Conservation (phyloP, 768 basidiomycete species). For the Macrolepiota fuliginosa region DNA sequence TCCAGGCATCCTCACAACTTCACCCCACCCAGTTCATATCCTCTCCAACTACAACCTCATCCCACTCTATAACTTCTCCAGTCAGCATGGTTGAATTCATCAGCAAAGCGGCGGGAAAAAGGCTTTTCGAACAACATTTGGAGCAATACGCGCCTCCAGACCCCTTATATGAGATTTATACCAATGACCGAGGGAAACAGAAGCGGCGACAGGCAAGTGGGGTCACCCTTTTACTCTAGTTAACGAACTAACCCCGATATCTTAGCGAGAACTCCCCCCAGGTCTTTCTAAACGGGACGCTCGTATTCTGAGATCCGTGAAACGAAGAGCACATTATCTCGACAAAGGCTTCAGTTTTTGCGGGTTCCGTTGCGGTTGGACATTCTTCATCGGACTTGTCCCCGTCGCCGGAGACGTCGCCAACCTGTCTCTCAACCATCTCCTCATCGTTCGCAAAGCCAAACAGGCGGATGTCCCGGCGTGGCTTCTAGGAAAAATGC, state of each 20-base stretch:
- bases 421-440: conserved; percentile 65
- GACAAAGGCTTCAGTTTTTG: conserved; percentile 84
- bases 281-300: conserved; percentile 78
- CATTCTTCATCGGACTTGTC: conserved; percentile 75
- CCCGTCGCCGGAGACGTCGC: conserved; percentile 69
- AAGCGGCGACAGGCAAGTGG: conserved; percentile 53
- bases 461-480: conserved; percentile 63
- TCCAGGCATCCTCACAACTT: neutral
- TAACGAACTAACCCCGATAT: neutral
- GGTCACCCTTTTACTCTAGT: neutral
- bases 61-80: no score
- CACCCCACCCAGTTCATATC: neutral
- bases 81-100: conserved; percentile 28
- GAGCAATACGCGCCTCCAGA: conserved; percentile 69
- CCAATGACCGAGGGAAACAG: conserved; percentile 52
- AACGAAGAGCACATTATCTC: conserved; percentile 77
- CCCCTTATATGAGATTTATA: conserved; percentile 69
- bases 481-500: conserved; percentile 74
- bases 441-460: conserved; percentile 74
- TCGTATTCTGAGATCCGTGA: conserved; percentile 70
- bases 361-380: conserved; percentile 85
- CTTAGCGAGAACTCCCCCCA: conserved; percentile 65
- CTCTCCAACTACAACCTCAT: neutral
- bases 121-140: conserved; percentile 63
- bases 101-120: conserved; percentile 44